Percentiles rank a stretch among this genome's conserved stretches.
Conservation (phyloP, 768 basidiomycete species). For the Sporobolomyces roseus region DNA sequence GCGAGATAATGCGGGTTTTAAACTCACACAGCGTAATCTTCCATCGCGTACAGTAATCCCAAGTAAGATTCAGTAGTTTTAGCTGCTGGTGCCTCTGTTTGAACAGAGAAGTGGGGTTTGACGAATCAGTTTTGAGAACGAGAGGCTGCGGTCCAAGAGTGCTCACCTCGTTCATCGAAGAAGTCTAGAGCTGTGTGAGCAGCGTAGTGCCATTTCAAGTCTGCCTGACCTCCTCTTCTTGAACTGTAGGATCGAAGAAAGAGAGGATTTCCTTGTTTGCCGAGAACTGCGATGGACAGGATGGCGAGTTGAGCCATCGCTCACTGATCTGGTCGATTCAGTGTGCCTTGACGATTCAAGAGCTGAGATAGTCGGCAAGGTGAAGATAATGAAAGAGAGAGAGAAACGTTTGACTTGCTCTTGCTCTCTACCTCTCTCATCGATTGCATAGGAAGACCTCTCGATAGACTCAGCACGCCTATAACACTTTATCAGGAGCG, state of each 20-base stretch:
- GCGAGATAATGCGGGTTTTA: neutral
- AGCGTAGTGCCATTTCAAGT: constrained; percentile 75
- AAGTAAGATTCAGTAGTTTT: constrained; percentile 76
- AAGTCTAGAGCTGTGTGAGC: constrained; percentile 87
- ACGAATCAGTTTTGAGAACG: neutral
- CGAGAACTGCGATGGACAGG: constrained; percentile 43
- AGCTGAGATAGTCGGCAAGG: neutral
- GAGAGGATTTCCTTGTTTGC: constrained; percentile 44
- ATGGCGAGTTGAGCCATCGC: constrained; percentile 31
- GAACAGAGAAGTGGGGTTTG: constrained; percentile 9
- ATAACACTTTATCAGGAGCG: too few species aligned
- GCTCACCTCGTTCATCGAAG: constrained; percentile 82
- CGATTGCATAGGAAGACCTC: too few species aligned
- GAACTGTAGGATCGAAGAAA: constrained; percentile 37
- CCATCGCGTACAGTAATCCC: constrained; percentile 81
- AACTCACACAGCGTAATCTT: constrained; percentile 72
- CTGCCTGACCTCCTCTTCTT: constrained; percentile 55
- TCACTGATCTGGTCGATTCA: neutral
- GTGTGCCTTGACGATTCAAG: neutral
- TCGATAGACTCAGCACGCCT: too few species aligned
- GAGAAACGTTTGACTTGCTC: neutral
- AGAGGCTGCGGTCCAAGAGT: neutral
- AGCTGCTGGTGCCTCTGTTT: constrained; percentile 51
- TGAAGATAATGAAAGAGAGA: neutral
- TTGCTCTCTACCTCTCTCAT: too few species aligned